A percentile compares a stretch with the other conserved stretches of the same genome.
Conservation (phyloP, 2,329 filamentous ascomycete genomes). For the Rhexocercosporidium sp. region DNA sequence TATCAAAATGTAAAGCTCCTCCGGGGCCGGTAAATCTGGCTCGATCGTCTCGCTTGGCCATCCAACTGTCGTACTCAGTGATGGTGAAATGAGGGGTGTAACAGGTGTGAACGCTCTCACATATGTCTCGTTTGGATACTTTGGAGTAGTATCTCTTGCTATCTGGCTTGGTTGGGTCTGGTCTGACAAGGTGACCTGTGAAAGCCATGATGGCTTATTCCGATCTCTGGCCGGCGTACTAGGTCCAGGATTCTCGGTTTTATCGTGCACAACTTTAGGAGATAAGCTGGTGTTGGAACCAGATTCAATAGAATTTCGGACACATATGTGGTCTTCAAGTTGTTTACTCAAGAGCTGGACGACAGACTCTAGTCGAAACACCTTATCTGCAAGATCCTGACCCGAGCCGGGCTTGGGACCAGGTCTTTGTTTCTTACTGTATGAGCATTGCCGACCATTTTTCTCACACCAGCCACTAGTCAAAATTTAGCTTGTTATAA, state of each 20-base stretch:
- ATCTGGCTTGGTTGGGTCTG: neutral
- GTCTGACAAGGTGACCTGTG: neutral
- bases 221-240: neutral
- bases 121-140: neutral
- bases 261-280: neutral
- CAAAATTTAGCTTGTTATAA: too few relatives aligned
- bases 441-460: conserved; percentile 10
- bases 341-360: conserved; percentile 12
- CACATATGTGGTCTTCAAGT: conserved; percentile 7
- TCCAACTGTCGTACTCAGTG: conserved; percentile 6
- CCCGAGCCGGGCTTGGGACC: conserved; percentile 4
- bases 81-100: conserved; percentile 6
- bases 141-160: neutral
- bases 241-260: neutral
- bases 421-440: conserved; percentile 15
- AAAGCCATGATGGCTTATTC: neutral
- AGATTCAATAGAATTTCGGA: neutral
- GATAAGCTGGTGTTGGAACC: neutral
- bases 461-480: conserved; percentile 14
- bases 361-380: conserved; percentile 10
- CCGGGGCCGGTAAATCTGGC: conserved; percentile 1
- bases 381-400: conserved; percentile 12
- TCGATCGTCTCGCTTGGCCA: conserved; percentile 12
- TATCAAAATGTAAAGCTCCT: conserved; percentile 7
- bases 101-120: conserved; percentile 14